Conservation (phyloP, 2,329 filamentous ascomycete genomes). For the Magnaporthales sp. region DNA sequence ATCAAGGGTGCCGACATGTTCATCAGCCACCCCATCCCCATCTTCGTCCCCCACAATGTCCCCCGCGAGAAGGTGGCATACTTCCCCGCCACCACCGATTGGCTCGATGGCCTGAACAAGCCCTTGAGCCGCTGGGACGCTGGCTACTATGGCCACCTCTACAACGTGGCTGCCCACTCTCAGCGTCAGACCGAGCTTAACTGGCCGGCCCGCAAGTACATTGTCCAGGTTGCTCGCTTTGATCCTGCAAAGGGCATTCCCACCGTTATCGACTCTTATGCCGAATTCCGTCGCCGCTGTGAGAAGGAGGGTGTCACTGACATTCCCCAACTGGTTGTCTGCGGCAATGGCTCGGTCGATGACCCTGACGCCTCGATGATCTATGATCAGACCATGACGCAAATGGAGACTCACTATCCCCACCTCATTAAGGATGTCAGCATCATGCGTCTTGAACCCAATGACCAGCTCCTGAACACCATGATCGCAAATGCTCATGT, state of each 20-base stretch:
- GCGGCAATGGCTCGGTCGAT: slow-evolving; percentile 72
- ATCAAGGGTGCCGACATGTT: slow-evolving; percentile 68
- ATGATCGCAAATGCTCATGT: slow-evolving; percentile 65
- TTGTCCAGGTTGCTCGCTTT: slow-evolving; percentile 73
- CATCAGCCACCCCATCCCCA: slow-evolving; percentile 70
- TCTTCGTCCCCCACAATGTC: slow-evolving; percentile 65
- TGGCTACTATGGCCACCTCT: slow-evolving; percentile 66
- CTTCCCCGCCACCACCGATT: slow-evolving; percentile 74
- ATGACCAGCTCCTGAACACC: slow-evolving; percentile 72
- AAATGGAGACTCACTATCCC: slow-evolving; percentile 54
- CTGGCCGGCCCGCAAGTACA: slow-evolving; percentile 59
- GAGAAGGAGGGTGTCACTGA: slow-evolving; percentile 41
- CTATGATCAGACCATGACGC: slow-evolving; percentile 62
- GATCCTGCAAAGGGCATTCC: slow-evolving; percentile 78
- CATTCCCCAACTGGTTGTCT: slow-evolving; percentile 65
- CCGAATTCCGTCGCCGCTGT: slow-evolving; percentile 57
- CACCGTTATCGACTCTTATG: slow-evolving; percentile 68
- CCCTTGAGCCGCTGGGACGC: slow-evolving; percentile 59
- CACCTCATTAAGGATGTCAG: slow-evolving; percentile 58
- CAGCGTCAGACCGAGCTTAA: slow-evolving; percentile 50
- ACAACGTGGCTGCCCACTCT: slow-evolving; percentile 53
- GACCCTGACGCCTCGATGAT: slow-evolving; percentile 69
- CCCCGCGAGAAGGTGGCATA: slow-evolving; percentile 60
- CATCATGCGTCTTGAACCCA: slow-evolving; percentile 68
- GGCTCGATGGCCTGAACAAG: slow-evolving; percentile 79